Evolutionary conservation across 169 alveolate species (phyloP), one percentile per base, ranked within the genome.

Genomic region (Eimeria falciformis): DNA sequence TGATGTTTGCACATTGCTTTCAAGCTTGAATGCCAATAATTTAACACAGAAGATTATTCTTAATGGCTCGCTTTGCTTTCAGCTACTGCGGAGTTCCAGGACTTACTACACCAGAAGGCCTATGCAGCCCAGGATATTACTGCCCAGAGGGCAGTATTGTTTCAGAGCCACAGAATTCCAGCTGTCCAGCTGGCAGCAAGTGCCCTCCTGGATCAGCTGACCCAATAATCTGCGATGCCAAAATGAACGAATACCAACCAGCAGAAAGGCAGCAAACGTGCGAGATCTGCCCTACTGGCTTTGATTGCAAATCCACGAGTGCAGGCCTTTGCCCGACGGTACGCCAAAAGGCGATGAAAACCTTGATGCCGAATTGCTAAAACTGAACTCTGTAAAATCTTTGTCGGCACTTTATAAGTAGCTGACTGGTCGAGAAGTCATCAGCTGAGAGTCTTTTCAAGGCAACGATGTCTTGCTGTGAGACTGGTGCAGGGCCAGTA

Each of bases 61-160:
- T 2, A 33, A 33, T 33, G 40, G 40, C 40, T 33, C 40, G 4
- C 40, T 33, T 33, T 55, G 88, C 40, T 17, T 43, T 79, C 75
- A 79, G 89, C 89, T 79, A 79, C 73, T 79, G 89, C 55, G 89
- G 89, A 25, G 3, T 43, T 45, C 89, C 89, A 21, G 75, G 89
- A 43, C 89, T 79, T 25, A 45, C 46, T 17, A 12, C 29, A 11
- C 73, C 25, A 50, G 43, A 53, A 37, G 89, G 89, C 29, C 18
- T 53, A 12, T 79, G 89, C 73, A 53, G 56, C 73, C 53, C 73
- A 18, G 89, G 89, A 3, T 79, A 79, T 58, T 79, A 6, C 75
- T 79, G 89, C 73, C 89, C 89, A 79, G 55, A 53, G 56, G 89
- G 75, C 17, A 79, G 89, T 43, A 43, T 79, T 17, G 75, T 79